Evolutionary conservation across 78 protist species (phyloP).

Genomic region (Tieghemostelium lacteum): DNA sequence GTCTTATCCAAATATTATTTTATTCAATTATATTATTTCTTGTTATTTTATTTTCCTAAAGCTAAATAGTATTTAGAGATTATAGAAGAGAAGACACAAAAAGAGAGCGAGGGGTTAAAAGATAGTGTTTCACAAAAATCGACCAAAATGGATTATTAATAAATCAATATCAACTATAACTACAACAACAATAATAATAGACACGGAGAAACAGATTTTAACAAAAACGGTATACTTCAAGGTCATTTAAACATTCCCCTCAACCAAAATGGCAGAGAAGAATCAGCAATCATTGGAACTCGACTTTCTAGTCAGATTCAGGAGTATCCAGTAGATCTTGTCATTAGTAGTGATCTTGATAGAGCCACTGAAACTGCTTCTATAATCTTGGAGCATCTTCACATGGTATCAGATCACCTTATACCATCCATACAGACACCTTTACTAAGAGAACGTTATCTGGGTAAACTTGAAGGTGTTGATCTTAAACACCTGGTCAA

Average conservation of each 20-base stretch:
- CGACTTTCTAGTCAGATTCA: not conserved
- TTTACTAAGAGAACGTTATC: constrained; percentile 53
- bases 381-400: constrained; percentile 27
- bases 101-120: not conserved
- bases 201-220: constrained; percentile 75
- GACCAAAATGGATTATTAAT: not conserved
- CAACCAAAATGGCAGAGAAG: constrained; percentile 44
- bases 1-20: not conserved
- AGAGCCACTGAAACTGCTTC: constrained; percentile 62
- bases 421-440: constrained; percentile 23
- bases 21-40: not conserved
- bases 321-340: constrained; percentile 10
- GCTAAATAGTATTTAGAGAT: not conserved
- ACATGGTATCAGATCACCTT: not conserved
- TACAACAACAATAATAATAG: not conserved
- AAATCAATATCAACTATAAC: not conserved
- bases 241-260: constrained; percentile 71
- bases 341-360: constrained; percentile 57
- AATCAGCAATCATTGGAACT: constrained; percentile 21
- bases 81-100: not conserved
- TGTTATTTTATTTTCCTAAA: too few relatives aligned
- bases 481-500: constrained; percentile 60
- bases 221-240: constrained; percentile 64
- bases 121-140: not conserved
- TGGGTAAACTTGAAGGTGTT: constrained; percentile 69